Conservation (phyloP, 441 rosid genomes). For the Codiaeum variegatum region DNA sequence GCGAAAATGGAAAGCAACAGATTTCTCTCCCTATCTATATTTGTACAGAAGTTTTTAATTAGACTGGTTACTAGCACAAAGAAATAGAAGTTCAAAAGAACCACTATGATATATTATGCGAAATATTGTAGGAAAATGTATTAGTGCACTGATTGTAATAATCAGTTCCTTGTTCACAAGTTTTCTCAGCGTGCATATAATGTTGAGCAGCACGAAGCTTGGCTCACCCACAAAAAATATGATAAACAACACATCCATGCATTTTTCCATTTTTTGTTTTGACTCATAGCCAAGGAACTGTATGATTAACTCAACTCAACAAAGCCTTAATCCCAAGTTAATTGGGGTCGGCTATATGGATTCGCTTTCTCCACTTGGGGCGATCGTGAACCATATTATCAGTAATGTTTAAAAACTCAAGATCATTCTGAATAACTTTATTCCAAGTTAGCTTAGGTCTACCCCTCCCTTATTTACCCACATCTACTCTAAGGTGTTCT, state of each 20-base stretch:
- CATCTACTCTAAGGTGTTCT: too few relatives aligned
- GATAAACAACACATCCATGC: neutral
- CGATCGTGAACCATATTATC: too few relatives aligned
- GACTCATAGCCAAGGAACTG: neutral
- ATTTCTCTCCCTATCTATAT: neutral
- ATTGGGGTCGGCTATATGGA: too few relatives aligned
- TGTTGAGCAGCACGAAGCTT: neutral
- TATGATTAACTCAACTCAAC: too few relatives aligned
- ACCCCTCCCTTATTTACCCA: too few relatives aligned
- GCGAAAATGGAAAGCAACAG: neutral
- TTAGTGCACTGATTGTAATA: neutral
- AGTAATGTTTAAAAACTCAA: too few relatives aligned
- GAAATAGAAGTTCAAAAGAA: neutral
- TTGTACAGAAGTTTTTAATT: neutral
- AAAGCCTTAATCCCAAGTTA: too few relatives aligned
- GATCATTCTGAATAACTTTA: too few relatives aligned
- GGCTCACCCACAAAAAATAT: neutral
- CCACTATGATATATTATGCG: neutral
- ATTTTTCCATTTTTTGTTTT: neutral
- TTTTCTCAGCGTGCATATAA: neutral
- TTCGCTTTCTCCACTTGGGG: too few relatives aligned
- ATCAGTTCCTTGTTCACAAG: neutral
- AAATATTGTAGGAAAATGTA: neutral
- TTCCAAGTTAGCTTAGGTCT: too few relatives aligned
- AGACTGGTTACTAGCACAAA: neutral